These are phyloP conservation scores for Syzygium aromaticum DNA, from an alignment of 345 rosid genomes.

Conservation along the genomic window DNA sequence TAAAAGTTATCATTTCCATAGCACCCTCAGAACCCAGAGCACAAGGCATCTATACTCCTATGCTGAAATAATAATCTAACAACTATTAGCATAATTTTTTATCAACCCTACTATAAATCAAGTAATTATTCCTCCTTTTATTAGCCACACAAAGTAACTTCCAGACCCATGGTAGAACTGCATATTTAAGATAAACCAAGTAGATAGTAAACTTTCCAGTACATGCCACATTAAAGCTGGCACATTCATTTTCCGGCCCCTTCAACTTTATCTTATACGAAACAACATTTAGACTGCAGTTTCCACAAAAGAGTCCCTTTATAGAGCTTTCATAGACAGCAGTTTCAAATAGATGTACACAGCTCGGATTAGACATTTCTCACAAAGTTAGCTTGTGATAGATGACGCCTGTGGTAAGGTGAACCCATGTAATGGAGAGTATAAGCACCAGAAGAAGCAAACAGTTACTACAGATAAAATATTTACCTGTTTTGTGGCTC, in stretches of 20 bases:
- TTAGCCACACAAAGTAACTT: neutral
- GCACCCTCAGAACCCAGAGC: neutral
- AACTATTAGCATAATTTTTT: neutral
- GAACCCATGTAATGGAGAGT: neutral
- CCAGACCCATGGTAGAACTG: neutral
- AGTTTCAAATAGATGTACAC: neutral
- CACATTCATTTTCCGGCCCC: neutral
- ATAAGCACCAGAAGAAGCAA: neutral
- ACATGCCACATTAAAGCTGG: neutral
- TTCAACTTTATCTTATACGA: neutral
- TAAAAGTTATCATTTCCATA: neutral
- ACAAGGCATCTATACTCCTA: neutral
- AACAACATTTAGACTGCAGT: neutral
- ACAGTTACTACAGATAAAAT: neutral
- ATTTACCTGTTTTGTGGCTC: conserved; percentile 86
- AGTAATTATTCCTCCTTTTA: neutral
- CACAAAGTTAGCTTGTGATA: neutral
- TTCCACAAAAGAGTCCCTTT: neutral
- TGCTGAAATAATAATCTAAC: neutral
- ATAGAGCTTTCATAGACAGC: neutral
- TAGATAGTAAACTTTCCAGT: neutral
- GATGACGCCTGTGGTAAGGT: neutral
- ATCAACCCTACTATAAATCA: neutral
- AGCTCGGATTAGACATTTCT: neutral
- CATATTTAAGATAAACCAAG: neutral